Base-by-base conservation (phyloP, 345 rosid genomes). In the Kandelia obovata region DNA sequence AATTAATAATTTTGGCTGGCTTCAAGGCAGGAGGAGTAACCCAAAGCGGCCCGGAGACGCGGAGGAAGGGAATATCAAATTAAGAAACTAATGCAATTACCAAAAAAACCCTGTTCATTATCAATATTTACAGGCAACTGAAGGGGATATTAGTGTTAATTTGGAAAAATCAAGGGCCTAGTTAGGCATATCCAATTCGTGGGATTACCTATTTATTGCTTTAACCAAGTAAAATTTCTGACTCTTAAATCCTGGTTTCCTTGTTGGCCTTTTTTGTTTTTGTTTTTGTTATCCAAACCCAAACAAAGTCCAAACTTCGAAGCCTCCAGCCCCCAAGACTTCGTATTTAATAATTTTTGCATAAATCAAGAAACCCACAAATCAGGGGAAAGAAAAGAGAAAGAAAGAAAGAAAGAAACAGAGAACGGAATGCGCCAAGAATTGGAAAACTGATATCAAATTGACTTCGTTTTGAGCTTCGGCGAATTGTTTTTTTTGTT, bases 161-260 rank as follows among this genome's bases (percentile, higher is more conserved):
- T 63, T 27, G 4, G 1, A 20, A 43, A 65, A 46, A 2, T 1
- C 37, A 7, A 2, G 13, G 66, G 69, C 31, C 71, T 25, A 10
- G 17, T 34, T 43, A 43, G 30, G 7, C n/a, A 62, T 23, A 27
- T 28, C 7, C 43, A 2, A 27, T 43, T 52, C 37, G 16, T 58
- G 23, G 78, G 69, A 68, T 46, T 65, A 65, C 74, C 69, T 51
- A 77, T 77, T 74, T 68, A 74, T 74, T 74, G 68, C 62, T 53
- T 55, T 55, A 23, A 28, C 28, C 27, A 23, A 55, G 13, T 23
- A 7, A 7, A 15, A 56, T 23, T 27, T 23, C 5, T 2, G 26
- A 58, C 37, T 60, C 63, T 6, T 60, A 23, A 19, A 32, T 11
- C 19, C 49, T 6, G 28, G 23, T 21, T 23, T 75, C 66, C 17